Conservation (phyloP, 495 filamentous ascomycete species). For the Tirmania nivea region DNA sequence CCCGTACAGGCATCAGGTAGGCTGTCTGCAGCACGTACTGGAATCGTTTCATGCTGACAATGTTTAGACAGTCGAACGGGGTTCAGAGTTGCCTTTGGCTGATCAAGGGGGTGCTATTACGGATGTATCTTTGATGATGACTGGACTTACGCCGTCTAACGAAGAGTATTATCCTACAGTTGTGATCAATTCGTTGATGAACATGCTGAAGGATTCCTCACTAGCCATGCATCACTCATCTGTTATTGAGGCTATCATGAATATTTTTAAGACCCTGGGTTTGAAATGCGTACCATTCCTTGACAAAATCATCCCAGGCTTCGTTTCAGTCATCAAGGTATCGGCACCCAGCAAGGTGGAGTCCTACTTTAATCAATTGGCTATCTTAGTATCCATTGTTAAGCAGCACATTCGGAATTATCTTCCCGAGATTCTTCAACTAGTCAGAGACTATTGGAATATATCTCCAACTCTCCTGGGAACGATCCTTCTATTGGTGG, state of each 20-base stretch:
- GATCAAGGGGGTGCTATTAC: conserved; percentile 42
- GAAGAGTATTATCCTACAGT: conserved; percentile 98
- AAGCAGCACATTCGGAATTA: conserved; percentile 86
- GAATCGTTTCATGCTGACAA: background rate
- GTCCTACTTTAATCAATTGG: conserved; percentile 89
- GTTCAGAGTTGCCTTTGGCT: conserved; percentile 12
- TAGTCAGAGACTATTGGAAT: conserved; percentile 74
- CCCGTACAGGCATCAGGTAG: conserved; percentile 79
- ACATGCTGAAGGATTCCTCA: conserved; percentile 74
- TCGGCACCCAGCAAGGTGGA: conserved; percentile 55
- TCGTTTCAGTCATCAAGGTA: conserved; percentile 62
- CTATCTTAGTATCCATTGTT: conserved; percentile 82
- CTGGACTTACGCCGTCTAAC: conserved; percentile 81
- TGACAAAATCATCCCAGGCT: conserved; percentile 78
- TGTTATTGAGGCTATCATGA: conserved; percentile 97
- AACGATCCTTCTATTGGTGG: conserved; percentile 75
- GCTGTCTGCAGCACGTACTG: conserved; percentile 26
- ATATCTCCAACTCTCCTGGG: conserved; percentile 51
- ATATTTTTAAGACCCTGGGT: conserved; percentile 87
- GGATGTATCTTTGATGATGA: conserved; percentile 95
- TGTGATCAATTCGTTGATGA: conserved; percentile 82
- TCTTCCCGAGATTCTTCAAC: conserved; percentile 57
- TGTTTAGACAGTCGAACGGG: conserved; percentile 14
- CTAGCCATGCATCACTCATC: conserved; percentile 72
- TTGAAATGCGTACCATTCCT: conserved; percentile 89